Percentiles rank a stretch among this genome's conserved stretches.
phyloP scores from a whole-genome alignment of 495 filamentous ascomycete genomes.

The Monascus purpureus region DNA sequence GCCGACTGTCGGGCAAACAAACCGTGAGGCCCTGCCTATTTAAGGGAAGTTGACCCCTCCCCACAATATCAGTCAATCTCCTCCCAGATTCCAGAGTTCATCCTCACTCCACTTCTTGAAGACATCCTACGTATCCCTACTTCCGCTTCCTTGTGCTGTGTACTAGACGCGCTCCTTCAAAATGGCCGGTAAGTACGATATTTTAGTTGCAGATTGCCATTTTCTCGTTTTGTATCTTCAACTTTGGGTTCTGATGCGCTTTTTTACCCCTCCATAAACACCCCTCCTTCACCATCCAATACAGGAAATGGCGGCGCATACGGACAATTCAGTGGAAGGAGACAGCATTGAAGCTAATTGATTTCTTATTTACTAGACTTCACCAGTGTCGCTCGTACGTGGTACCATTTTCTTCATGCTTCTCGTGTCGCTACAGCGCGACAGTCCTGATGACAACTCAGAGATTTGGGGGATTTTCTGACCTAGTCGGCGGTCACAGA shows the following conservation, averaged over 20 bases:
- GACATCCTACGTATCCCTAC: slow-evolving; percentile 4
- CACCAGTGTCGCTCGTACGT: slow-evolving; percentile 40
- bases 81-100: too few species aligned
- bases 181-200: slow-evolving; percentile 25
- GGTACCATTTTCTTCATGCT: background rate
- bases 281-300: background rate
- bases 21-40: too few species aligned
- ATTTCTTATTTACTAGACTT: slow-evolving; percentile 28
- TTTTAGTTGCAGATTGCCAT: background rate
- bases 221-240: background rate
- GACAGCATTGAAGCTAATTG: background rate
- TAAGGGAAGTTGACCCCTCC: too few species aligned
- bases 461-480: too few species aligned
- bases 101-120: too few species aligned
- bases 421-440: background rate
- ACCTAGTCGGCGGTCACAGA: slow-evolving; percentile 31
- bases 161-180: slow-evolving; percentile 9
- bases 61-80: too few species aligned
- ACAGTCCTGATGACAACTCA: too few species aligned
- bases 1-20: too few species aligned
- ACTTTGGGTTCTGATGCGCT: background rate
- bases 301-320: background rate
- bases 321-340: background rate
- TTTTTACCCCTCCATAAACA: slow-evolving; percentile 9
- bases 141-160: slow-evolving; percentile 2